Percentiles rank a stretch among this genome's conserved stretches.
phyloP scores from a whole-genome alignment of 495 filamentous ascomycete species.

The Eremomyces bilateralis region DNA sequence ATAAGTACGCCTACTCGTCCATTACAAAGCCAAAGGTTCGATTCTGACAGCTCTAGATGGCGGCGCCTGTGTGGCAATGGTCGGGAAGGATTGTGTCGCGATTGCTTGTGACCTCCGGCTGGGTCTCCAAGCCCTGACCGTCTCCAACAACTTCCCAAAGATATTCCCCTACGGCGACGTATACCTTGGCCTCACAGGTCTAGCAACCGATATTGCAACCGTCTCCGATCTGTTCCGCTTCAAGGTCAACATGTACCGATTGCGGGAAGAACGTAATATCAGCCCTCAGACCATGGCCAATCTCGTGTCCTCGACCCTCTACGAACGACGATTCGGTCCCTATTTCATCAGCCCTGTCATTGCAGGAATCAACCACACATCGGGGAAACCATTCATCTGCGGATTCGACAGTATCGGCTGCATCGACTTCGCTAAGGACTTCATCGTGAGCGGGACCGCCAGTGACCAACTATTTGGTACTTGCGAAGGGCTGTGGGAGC shows the following conservation, averaged over 20 bases:
- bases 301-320: conserved; percentile 71
- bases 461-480: conserved; percentile 96
- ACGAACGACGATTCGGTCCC: conserved; percentile 88
- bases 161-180: conserved; percentile 95
- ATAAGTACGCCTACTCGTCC: conserved; percentile 43
- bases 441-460: conserved; percentile 91
- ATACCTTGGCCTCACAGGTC: conserved; percentile 89
- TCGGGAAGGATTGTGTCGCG: conserved; percentile 97
- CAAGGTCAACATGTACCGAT: conserved; percentile 99
- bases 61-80: conserved; percentile 93
- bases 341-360: conserved; percentile 91
- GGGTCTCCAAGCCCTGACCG: conserved; percentile 84
- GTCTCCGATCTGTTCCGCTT: conserved; percentile 95
- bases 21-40: conserved; percentile 1
- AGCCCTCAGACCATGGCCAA: conserved; percentile 87
- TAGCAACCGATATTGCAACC: conserved; percentile 86
- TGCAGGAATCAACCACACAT: conserved; percentile 81
- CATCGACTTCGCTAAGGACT: conserved; percentile 98
- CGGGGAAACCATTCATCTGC: conserved; percentile 88
- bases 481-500: conserved; percentile 96
- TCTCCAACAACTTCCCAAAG: conserved; percentile 99
- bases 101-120: conserved; percentile 98
- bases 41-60: conserved; percentile 37
- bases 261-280: conserved; percentile 92
- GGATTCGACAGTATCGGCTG: conserved; percentile 98